Conservation (phyloP, 768 basidiomycete genomes). For the Psilocybe cyanescens region DNA sequence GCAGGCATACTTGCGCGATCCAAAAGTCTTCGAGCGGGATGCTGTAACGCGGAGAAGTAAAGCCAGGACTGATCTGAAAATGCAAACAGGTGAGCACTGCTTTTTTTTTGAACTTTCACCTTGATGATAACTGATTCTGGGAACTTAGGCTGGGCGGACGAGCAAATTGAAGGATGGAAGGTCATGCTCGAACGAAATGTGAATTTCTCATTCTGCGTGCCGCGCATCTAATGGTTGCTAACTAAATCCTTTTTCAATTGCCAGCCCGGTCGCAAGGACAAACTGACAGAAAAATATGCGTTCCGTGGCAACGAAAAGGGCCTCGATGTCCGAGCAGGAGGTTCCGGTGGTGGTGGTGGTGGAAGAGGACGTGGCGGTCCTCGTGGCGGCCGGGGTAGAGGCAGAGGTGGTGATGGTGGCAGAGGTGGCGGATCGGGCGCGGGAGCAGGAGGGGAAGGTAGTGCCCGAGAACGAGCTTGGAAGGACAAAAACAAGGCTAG, state of each 20-base stretch:
- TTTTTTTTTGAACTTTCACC: neutral
- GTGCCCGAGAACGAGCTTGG: constrained; percentile 64
- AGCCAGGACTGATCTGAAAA: constrained; percentile 64
- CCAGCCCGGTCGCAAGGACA: constrained; percentile 57
- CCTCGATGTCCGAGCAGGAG: constrained; percentile 18
- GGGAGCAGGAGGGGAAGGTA: constrained; percentile 41
- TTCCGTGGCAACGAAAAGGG: constrained; percentile 64
- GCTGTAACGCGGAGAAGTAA: constrained; percentile 72
- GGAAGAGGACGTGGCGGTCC: constrained; percentile 15
- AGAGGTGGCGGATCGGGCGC: constrained; percentile 45
- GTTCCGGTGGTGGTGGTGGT: constrained; percentile 24
- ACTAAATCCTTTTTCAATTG: neutral
- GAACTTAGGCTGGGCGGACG: constrained; percentile 68
- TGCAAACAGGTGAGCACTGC: constrained; percentile 60
- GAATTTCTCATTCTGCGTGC: constrained; percentile 28
- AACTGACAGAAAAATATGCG: constrained; percentile 74
- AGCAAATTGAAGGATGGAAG: constrained; percentile 92
- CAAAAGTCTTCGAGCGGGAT: constrained; percentile 79
- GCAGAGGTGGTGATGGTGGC: constrained; percentile 33
- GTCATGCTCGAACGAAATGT: constrained; percentile 92
- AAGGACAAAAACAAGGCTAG: constrained; percentile 82
- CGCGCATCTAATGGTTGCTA: neutral
- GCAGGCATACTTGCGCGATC: constrained; percentile 74
- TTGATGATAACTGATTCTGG: neutral
- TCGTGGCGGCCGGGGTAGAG: constrained; percentile 22